Evolutionary conservation across 768 basidiomycete species (phyloP).

Genomic region (Rhodotorula diobovata): DNA sequence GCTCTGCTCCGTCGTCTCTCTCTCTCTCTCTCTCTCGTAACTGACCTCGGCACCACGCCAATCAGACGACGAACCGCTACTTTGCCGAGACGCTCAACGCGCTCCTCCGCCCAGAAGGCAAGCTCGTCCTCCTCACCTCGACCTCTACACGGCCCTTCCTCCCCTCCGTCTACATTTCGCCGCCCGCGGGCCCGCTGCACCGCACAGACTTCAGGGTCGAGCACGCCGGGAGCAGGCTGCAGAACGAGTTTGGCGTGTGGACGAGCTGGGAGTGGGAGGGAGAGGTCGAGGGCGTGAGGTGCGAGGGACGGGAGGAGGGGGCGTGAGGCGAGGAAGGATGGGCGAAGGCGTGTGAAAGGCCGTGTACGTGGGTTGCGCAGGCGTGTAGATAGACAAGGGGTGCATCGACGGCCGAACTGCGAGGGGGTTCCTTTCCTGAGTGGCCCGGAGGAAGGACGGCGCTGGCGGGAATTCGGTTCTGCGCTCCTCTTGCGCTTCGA

Average conservation of each 20-base stretch:
- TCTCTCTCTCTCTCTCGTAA: not conserved
- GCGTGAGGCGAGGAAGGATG: not conserved
- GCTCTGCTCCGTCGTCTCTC: not conserved
- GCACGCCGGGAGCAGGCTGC: constrained; percentile 31
- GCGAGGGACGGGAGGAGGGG: not conserved
- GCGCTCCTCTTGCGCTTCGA: too few relatives aligned
- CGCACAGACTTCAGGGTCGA: constrained; percentile 19
- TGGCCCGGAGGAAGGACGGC: too few relatives aligned
- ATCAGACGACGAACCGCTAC: constrained; percentile 40
- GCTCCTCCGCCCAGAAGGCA: constrained; percentile 33
- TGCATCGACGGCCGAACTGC: too few relatives aligned
- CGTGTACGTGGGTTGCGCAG: too few relatives aligned
- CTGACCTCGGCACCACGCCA: not conserved
- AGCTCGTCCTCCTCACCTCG: constrained; percentile 40
- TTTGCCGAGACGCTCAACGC: constrained; percentile 32
- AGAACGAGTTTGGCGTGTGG: constrained; percentile 34
- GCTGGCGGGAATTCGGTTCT: too few relatives aligned
- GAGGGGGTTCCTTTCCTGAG: too few relatives aligned
- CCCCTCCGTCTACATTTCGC: constrained; percentile 13
- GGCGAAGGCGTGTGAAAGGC: too few relatives aligned
- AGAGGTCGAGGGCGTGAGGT: constrained; percentile 11
- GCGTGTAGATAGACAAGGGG: too few relatives aligned
- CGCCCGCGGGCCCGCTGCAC: constrained; percentile 29
- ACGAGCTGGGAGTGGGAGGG: constrained; percentile 32
- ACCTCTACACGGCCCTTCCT: constrained; percentile 33